Evolutionary conservation across 495 filamentous ascomycete species (phyloP), one percentile per base, ranked within the genome.

Genomic region (Chaetomidium leptoderma): DNA sequence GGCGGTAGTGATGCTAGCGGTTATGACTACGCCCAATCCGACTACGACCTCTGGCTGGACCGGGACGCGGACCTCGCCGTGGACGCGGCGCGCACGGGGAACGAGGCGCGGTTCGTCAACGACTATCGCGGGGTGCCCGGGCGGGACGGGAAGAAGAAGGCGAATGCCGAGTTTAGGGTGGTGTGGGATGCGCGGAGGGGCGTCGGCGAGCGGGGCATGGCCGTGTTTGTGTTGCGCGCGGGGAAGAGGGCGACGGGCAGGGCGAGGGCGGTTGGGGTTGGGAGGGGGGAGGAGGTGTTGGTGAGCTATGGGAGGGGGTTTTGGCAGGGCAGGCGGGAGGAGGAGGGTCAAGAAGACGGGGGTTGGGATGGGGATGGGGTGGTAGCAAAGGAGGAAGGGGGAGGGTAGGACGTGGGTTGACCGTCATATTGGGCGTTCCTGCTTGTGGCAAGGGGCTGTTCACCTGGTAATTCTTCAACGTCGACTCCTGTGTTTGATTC

Each of bases 291-390:
- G 59, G 67, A 70, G 65, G 42, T 88, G 42, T 68, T 84, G 45
- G 82, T 88, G 13, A 86, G 78, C 70, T 88, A 88, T 74, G 85
- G 85, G 39, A 86, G 83, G 67, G 85, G 85, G 9, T 88, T 86
- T 70, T 88, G 85, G 65, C 60, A 53, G 55, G 46, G 26, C 45
- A 53, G 64, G 60, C 57, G 40, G 52, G 49, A 33, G 42, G 61
- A 40, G 81, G 74, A 72, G 37, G 76, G 58, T 39, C 32, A 43
- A 30, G 55, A 32, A 35, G 54, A 55, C 14, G 53, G 23, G 19
- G 21, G n/a, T n/a, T n/a, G 23, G 37, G 37, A 58, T 14, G 43
- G 6, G n/a, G 37, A 7, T 36, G 17, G 21, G 11, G 27, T n/a
- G 9, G 19, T 33, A 11, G 32, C 24, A 19, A 1, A n/a, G 37